phyloP scores from a whole-genome alignment of 2,329 filamentous ascomycete genomes.

The Aspergillus japonicus region DNA sequence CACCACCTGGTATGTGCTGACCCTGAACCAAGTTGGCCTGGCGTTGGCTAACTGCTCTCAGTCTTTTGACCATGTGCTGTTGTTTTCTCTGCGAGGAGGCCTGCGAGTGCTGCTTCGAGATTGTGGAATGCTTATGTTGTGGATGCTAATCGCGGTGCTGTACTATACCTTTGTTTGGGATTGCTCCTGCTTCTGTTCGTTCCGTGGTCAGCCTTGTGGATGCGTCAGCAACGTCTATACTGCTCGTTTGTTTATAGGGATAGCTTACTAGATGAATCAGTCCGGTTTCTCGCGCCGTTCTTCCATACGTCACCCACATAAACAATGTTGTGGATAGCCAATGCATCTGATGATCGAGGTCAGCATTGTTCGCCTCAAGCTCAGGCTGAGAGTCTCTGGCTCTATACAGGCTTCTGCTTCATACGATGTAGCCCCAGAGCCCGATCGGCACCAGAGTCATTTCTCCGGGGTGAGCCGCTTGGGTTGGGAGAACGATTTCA shows the following conservation, averaged over 20 bases:
- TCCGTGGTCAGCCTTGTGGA: background rate
- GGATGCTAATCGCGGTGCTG: constrained; percentile 9
- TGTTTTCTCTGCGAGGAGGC: constrained; percentile 23
- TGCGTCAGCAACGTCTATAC: background rate
- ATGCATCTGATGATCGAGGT: too few species aligned
- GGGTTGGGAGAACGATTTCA: too few species aligned
- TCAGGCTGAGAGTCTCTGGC: too few species aligned
- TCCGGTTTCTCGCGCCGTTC: too few species aligned
- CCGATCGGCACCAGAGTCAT: too few species aligned
- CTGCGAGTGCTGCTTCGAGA: constrained; percentile 22
- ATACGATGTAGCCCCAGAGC: too few species aligned
- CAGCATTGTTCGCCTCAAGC: too few species aligned
- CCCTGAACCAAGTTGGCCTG: background rate
- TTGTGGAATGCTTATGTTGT: constrained; percentile 19
- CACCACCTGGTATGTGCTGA: constrained; percentile 16
- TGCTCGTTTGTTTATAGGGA: background rate
- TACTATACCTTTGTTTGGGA: background rate
- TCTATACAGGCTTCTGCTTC: too few species aligned
- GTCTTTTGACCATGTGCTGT: constrained; percentile 22
- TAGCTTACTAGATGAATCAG: too few species aligned
- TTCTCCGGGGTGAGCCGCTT: too few species aligned
- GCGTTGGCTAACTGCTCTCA: background rate
- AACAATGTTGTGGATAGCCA: too few species aligned
- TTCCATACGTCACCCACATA: too few species aligned
- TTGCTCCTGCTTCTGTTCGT: background rate